phyloP scores from a whole-genome alignment of 2,329 filamentous ascomycete species.

The Paecilomyces dactylethromorphus region DNA sequence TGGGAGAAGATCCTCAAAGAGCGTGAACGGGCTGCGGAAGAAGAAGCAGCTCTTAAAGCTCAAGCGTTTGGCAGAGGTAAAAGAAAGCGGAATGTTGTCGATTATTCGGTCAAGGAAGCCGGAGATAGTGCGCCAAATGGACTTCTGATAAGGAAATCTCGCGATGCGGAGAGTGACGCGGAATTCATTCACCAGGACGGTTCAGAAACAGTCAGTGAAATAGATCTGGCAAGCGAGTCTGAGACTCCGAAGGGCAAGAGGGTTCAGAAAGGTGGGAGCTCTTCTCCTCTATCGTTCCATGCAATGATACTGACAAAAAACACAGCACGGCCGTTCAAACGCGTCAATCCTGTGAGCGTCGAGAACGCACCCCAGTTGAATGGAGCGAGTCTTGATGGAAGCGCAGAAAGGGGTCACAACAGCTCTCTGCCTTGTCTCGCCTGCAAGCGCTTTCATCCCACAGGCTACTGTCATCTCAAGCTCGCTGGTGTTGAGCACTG shows the following conservation, averaged over 20 bases:
- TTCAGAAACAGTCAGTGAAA: constrained; percentile 18
- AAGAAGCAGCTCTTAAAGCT: constrained; percentile 60
- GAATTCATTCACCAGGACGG: constrained; percentile 24
- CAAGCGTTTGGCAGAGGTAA: constrained; percentile 82
- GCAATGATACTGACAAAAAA: constrained; percentile 4
- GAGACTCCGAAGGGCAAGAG: constrained; percentile 17
- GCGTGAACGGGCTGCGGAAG: constrained; percentile 70
- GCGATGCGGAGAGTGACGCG: constrained; percentile 19
- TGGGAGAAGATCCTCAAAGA: constrained; percentile 89
- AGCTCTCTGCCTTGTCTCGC: constrained; percentile 39
- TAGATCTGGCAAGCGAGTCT: constrained; percentile 14
- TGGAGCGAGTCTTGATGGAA: constrained; percentile 12
- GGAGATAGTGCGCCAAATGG: constrained; percentile 8
- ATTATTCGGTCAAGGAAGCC: constrained; percentile 14
- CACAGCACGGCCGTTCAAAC: constrained; percentile 32
- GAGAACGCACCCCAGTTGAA: not conserved
- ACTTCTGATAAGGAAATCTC: constrained; percentile 14
- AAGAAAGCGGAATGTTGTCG: constrained; percentile 56
- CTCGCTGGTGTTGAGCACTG: constrained; percentile 55
- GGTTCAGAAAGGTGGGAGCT: constrained; percentile 12
- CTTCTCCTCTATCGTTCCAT: not conserved
- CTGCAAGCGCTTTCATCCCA: constrained; percentile 48
- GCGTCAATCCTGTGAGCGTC: constrained; percentile 18
- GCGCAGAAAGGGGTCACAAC: constrained; percentile 1
- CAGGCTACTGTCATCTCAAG: constrained; percentile 57